These are phyloP conservation scores for Termitomyces heimii DNA, from an alignment of 768 basidiomycete species.

Conservation along the genomic window DNA sequence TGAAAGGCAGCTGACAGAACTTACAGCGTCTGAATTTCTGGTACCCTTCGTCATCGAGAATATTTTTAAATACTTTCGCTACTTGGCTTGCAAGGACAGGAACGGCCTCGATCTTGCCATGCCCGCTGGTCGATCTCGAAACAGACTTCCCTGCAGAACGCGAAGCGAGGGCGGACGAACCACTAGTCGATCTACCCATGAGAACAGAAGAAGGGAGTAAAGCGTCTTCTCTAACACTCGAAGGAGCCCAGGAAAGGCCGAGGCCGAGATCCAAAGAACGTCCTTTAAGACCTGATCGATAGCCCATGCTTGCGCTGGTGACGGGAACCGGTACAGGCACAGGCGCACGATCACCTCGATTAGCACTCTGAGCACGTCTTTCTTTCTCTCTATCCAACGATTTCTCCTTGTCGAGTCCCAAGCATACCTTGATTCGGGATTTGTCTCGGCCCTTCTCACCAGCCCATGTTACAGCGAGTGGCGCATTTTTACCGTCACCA, in stretches of 20 bases:
- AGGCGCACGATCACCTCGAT: slow-evolving; percentile 24
- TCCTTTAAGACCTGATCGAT: slow-evolving; percentile 49
- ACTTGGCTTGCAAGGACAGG: slow-evolving; percentile 39
- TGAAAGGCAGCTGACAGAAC: slow-evolving; percentile 18
- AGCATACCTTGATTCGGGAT: slow-evolving; percentile 6
- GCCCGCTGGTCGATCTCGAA: slow-evolving; percentile 19
- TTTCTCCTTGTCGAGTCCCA: slow-evolving; percentile 23
- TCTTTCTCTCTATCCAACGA: slow-evolving; percentile 24
- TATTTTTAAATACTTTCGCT: slow-evolving; percentile 40
- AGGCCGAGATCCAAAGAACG: slow-evolving; percentile 68
- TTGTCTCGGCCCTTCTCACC: slow-evolving; percentile 13
- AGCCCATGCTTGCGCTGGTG: slow-evolving; percentile 21
- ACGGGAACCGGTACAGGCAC: slow-evolving; percentile 23
- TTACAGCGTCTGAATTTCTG: slow-evolving; percentile 59
- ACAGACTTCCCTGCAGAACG: slow-evolving; percentile 13
- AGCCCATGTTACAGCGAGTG: slow-evolving; percentile 15
- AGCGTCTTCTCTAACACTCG: slow-evolving; percentile 60
- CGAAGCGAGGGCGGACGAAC: slow-evolving; percentile 18
- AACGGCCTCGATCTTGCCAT: slow-evolving; percentile 12
- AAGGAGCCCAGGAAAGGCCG: slow-evolving; percentile 69
- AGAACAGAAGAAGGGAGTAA: slow-evolving; percentile 44
- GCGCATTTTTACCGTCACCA: slow-evolving; percentile 13
- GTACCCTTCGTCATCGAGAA: slow-evolving; percentile 42
- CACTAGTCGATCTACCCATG: slow-evolving; percentile 26
- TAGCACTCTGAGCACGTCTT: slow-evolving; percentile 13